Percentiles rank a stretch among this genome's conserved stretches.
phyloP scores from a whole-genome alignment of 805 yeast genomes.

The Teunomyces lycoperdinae region DNA sequence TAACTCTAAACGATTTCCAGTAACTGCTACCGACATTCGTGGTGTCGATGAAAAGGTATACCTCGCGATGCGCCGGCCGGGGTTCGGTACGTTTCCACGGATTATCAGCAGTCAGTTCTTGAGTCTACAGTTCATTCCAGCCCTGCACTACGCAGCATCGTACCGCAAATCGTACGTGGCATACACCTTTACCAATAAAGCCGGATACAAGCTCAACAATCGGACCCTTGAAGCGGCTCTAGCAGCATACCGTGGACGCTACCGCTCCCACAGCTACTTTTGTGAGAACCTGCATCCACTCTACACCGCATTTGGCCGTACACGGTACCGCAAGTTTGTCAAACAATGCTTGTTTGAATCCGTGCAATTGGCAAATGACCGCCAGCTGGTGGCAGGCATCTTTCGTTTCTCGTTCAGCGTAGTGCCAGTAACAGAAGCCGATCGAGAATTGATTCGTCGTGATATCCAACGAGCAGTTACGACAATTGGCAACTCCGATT shows the following conservation, averaged over 20 bases:
- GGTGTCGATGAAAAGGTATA: conserved; percentile 30
- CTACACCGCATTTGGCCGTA: conserved; percentile 32
- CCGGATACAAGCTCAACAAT: conserved; percentile 27
- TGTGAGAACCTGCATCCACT: conserved; percentile 25
- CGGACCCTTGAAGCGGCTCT: conserved; percentile 17
- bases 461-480: conserved; percentile 12
- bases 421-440: conserved; percentile 20
- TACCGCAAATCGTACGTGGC: conserved; percentile 39
- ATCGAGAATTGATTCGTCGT: conserved; percentile 9
- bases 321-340: conserved; percentile 20
- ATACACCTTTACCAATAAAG: conserved; percentile 29
- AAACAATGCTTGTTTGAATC: conserved; percentile 8
- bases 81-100: conserved; percentile 12
- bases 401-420: conserved; percentile 17
- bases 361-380: conserved; percentile 5
- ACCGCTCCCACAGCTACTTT: conserved; percentile 19
- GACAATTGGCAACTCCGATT: conserved; percentile 2
- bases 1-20: conserved; percentile 22
- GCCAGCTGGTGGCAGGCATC: conserved; percentile 21
- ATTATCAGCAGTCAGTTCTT: conserved; percentile 20
- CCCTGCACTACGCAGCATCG: conserved; percentile 21
- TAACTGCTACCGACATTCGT: conserved; percentile 28
- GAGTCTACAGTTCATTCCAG: conserved; percentile 28
- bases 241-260: conserved; percentile 28
- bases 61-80: conserved; percentile 2